These are phyloP conservation scores for Glarea lozoyensis DNA, from an alignment of 495 filamentous ascomycete species.

Conservation along the genomic window DNA sequence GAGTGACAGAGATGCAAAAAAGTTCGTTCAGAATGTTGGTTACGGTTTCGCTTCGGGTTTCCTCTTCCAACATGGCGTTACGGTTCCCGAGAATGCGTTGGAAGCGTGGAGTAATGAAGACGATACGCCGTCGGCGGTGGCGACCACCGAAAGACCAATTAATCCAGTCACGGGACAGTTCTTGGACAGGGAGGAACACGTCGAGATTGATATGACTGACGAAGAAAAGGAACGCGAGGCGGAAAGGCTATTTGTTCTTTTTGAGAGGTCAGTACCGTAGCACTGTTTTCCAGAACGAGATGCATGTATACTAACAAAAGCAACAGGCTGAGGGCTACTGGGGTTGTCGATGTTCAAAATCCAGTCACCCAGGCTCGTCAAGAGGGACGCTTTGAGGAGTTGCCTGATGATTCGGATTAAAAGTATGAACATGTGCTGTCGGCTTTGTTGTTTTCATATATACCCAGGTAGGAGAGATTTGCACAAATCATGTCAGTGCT, in stretches of 20 bases:
- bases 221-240: constrained; percentile 93
- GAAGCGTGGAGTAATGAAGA: constrained; percentile 40
- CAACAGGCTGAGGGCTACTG: constrained; percentile 69
- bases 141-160: constrained; percentile 30
- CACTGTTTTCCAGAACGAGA: constrained; percentile 4
- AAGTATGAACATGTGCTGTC: too few species aligned
- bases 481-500: too few species aligned
- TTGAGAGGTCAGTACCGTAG: constrained; percentile 60
- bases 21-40: constrained; percentile 72
- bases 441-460: too few species aligned
- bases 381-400: constrained; percentile 73
- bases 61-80: constrained; percentile 69
- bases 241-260: constrained; percentile 86
- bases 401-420: constrained; percentile 31
- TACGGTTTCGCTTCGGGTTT: constrained; percentile 92
- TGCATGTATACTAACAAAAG: constrained; percentile 6
- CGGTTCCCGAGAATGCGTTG: constrained; percentile 58
- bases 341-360: constrained; percentile 76
- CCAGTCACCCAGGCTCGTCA: constrained; percentile 68
- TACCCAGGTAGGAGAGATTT: too few species aligned
- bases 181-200: constrained; percentile 54
- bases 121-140: constrained; percentile 13
- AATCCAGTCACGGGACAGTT: constrained; percentile 92
- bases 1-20: constrained; percentile 63
- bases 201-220: constrained; percentile 66